phyloP scores from a whole-genome alignment of 208 protist genomes.

The Zelonia costaricensis region DNA sequence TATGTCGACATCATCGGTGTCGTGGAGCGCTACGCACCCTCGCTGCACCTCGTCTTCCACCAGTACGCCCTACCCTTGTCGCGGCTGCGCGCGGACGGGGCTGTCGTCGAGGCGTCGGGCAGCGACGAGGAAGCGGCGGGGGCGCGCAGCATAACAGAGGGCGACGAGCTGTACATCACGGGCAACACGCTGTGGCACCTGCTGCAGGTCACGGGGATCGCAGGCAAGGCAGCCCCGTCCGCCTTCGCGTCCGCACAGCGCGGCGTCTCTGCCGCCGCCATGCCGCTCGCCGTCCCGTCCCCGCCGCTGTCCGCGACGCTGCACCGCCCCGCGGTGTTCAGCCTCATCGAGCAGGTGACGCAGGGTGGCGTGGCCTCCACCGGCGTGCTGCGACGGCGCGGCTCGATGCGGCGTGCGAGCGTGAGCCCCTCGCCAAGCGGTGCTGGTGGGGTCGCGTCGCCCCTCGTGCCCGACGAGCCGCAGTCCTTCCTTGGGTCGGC shows the following conservation, averaged over 20 bases:
- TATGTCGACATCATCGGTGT: constrained; percentile 52
- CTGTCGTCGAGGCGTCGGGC: too few species aligned
- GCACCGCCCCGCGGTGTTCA: constrained; percentile 61
- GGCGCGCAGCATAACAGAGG: neutral
- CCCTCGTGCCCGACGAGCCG: too few species aligned
- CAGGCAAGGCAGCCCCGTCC: constrained; percentile 30
- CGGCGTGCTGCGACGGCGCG: neutral
- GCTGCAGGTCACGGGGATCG: constrained; percentile 55
- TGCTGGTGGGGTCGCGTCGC: too few species aligned
- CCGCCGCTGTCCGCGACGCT: constrained; percentile 34
- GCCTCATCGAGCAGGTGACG: constrained; percentile 58
- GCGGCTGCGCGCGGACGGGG: constrained; percentile 14
- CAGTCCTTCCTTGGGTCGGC: neutral
- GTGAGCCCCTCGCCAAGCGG: neutral
- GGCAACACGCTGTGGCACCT: constrained; percentile 62
- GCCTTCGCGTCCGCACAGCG: constrained; percentile 2
- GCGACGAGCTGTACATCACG: constrained; percentile 31
- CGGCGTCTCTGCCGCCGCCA: neutral
- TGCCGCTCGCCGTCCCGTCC: neutral
- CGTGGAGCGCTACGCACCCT: constrained; percentile 53
- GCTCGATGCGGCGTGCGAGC: constrained; percentile 1
- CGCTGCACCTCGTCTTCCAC: constrained; percentile 53
- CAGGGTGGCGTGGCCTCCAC: constrained; percentile 16
- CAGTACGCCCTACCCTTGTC: constrained; percentile 39
- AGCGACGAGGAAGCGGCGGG: neutral